Percentiles rank a stretch among this genome's conserved stretches.
Evolutionary conservation across 192 early-diverging fungal species (phyloP).

Genomic region (Dissophora ornata): DNA sequence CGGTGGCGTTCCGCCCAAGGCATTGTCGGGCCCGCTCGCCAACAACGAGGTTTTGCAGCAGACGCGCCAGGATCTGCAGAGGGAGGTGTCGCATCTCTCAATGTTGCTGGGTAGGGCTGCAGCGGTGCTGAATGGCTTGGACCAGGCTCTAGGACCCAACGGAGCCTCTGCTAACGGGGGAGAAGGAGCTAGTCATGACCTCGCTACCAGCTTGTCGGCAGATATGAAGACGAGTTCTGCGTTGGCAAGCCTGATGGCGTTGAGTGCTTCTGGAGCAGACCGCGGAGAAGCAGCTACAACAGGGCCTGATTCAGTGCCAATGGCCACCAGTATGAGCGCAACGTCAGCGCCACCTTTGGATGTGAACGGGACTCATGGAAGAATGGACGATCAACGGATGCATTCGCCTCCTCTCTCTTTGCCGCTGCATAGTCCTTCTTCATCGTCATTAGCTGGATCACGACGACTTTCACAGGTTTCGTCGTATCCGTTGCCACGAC

Average conservation of each 20-base stretch:
- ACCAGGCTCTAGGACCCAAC: constrained; percentile 59
- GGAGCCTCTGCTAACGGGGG: background rate
- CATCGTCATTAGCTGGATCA: background rate
- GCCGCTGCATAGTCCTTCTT: background rate
- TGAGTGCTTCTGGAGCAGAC: constrained; percentile 36
- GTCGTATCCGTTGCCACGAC: constrained; percentile 19
- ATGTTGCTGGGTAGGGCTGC: constrained; percentile 63
- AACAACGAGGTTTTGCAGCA: constrained; percentile 59
- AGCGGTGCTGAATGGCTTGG: constrained; percentile 65
- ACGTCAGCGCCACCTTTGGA: background rate
- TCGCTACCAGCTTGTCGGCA: background rate
- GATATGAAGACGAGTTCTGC: constrained; percentile 46
- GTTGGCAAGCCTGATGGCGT: constrained; percentile 42
- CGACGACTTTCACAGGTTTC: constrained; percentile 4
- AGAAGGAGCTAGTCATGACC: too few species aligned
- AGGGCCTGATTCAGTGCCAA: background rate
- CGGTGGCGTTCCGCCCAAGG: background rate
- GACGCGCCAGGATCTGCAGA: constrained; percentile 65
- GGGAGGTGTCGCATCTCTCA: constrained; percentile 66
- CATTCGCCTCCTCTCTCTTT: background rate
- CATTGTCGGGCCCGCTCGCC: background rate
- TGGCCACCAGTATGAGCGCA: too few species aligned
- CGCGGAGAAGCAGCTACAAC: background rate
- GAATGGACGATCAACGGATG: background rate
- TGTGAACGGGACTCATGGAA: background rate